Evolutionary conservation across 2,329 filamentous ascomycete species (phyloP).

Genomic region (Rhexocercosporidium sp.): DNA sequence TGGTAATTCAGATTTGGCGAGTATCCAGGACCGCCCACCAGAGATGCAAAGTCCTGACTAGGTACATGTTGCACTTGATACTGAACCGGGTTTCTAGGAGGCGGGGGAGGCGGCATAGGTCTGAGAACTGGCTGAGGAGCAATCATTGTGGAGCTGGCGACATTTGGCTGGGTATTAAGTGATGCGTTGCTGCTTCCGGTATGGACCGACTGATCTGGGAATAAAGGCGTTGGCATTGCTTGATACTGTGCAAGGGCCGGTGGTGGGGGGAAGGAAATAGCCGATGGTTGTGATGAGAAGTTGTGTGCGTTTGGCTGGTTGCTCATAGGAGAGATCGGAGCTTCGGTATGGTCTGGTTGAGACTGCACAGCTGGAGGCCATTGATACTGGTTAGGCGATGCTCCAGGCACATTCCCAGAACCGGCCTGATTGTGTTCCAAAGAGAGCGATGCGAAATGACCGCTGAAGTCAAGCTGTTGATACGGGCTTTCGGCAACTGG

Average conservation of each 20-base stretch:
- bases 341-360: background rate
- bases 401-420: background rate
- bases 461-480: constrained; percentile 8
- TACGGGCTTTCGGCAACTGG: background rate
- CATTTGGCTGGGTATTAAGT: background rate
- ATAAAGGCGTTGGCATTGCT: background rate
- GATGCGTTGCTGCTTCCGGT: background rate
- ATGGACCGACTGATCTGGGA: background rate
- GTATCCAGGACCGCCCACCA: background rate
- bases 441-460: constrained; percentile 1
- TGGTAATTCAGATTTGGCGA: background rate
- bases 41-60: background rate
- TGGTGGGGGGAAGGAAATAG: background rate
- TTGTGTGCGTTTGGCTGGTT: constrained; percentile 6
- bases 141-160: background rate
- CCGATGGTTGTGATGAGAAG: constrained; percentile 1
- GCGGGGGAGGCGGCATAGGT: background rate
- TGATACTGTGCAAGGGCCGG: background rate
- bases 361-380: background rate
- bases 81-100: background rate
- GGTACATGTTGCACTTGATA: background rate
- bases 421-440: background rate
- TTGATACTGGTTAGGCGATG: background rate
- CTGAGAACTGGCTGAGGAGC: background rate
- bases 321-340: background rate